These are phyloP conservation scores for Lentinus brumalis DNA, from an alignment of 768 basidiomycete species.

Conservation along the genomic window DNA sequence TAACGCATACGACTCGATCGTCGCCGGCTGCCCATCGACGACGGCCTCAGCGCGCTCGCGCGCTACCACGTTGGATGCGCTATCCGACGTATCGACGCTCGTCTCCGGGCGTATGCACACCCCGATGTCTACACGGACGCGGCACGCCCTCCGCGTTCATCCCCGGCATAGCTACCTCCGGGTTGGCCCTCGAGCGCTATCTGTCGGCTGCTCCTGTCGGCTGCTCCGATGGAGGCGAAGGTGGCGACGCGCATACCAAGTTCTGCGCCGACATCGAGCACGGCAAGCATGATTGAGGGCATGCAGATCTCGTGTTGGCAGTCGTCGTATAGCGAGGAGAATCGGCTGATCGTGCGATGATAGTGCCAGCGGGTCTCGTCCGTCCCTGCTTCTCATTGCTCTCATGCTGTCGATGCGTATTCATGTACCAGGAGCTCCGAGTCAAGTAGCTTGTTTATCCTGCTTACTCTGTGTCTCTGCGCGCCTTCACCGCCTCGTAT, in stretches of 20 bases:
- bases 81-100: not conserved
- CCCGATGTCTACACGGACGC: not conserved
- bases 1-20: not conserved
- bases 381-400: too few species aligned
- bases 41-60: not conserved
- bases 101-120: not conserved
- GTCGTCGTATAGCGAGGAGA: not conserved
- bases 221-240: too few species aligned
- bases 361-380: not conserved
- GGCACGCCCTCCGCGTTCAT: not conserved
- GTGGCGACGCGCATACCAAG: too few species aligned
- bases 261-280: not conserved
- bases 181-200: not conserved
- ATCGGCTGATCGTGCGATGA: not conserved
- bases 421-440: too few species aligned
- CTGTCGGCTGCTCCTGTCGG: too few species aligned
- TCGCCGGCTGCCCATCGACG: not conserved
- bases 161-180: not conserved
- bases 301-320: constrained; percentile 2
- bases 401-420: too few species aligned
- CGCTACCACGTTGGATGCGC: not conserved
- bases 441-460: too few species aligned
- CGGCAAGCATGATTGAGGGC: not conserved
- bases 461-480: too few species aligned
- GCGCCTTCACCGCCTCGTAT: too few species aligned